phyloP scores from a whole-genome alignment of 1,284 basidiomycete species.

The Fistulina hepatica region DNA sequence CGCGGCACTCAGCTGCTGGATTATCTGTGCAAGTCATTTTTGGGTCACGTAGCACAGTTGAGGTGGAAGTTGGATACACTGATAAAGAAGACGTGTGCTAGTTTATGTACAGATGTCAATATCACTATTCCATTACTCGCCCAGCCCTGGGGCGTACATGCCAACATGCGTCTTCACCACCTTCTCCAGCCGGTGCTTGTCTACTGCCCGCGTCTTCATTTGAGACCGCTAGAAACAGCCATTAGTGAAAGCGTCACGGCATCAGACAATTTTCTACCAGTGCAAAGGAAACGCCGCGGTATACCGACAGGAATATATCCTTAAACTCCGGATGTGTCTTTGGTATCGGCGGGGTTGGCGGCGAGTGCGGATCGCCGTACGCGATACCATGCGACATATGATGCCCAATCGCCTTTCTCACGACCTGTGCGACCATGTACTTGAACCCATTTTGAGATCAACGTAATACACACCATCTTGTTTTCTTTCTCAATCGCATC shows the following conservation, averaged over 20 bases:
- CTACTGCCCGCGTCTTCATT: constrained; percentile 12
- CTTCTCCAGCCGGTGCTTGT: constrained; percentile 12
- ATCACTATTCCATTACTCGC: too few relatives aligned
- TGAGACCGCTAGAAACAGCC: constrained; percentile 8
- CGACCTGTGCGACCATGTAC: constrained; percentile 6
- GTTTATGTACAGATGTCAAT: too few relatives aligned
- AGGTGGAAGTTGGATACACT: too few relatives aligned
- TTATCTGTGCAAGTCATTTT: too few relatives aligned
- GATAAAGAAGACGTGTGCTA: too few relatives aligned
- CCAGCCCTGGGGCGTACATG: constrained; percentile 10
- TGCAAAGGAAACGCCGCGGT: constrained; percentile 12
- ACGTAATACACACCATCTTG: constrained; percentile 10
- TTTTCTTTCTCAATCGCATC: constrained; percentile 14
- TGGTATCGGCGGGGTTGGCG: constrained; percentile 4
- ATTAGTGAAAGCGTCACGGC: background rate
- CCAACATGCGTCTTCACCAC: constrained; percentile 12
- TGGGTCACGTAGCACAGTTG: too few relatives aligned
- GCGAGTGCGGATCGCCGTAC: background rate
- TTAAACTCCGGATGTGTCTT: constrained; percentile 15
- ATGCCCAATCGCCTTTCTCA: constrained; percentile 11
- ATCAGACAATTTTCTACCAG: constrained; percentile 5
- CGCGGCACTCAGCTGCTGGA: too few relatives aligned
- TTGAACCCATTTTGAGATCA: background rate
- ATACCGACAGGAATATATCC: constrained; percentile 11
- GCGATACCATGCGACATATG: constrained; percentile 1